phyloP scores from a whole-genome alignment of 2,329 filamentous ascomycete genomes.

The Apiospora phragmitis region DNA sequence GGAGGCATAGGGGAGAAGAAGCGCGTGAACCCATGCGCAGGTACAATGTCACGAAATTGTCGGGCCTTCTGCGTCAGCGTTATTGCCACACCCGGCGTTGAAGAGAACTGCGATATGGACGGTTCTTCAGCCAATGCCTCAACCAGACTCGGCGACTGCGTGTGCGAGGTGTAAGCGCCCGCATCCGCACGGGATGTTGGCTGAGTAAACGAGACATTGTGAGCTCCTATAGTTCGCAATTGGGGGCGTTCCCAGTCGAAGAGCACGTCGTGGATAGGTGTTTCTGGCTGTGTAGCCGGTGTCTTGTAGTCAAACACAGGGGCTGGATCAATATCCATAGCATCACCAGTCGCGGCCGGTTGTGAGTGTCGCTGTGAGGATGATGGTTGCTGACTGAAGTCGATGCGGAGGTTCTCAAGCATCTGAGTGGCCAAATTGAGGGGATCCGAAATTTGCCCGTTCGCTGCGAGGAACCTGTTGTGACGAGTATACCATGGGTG shows the following conservation, averaged over 20 bases:
- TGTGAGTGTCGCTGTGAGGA: slow-evolving; percentile 37
- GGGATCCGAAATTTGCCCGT: slow-evolving; percentile 76
- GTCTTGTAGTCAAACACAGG: slow-evolving; percentile 48
- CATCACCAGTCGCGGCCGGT: slow-evolving; percentile 44
- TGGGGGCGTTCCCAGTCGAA: slow-evolving; percentile 87
- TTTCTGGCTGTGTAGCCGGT: slow-evolving; percentile 84
- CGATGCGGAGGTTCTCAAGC: slow-evolving; percentile 87
- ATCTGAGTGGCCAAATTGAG: slow-evolving; percentile 89
- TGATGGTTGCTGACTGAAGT: slow-evolving; percentile 71
- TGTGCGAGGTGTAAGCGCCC: slow-evolving; percentile 36
- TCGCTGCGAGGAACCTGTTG: slow-evolving; percentile 73
- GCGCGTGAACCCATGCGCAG: slow-evolving; percentile 80
- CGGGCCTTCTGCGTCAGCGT: slow-evolving; percentile 87
- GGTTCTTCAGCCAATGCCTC: slow-evolving; percentile 82
- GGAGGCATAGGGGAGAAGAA: slow-evolving; percentile 86
- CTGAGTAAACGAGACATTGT: slow-evolving; percentile 50
- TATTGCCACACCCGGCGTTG: slow-evolving; percentile 74
- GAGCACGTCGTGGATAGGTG: slow-evolving; percentile 69
- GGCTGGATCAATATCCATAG: slow-evolving; percentile 69
- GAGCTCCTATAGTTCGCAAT: slow-evolving; percentile 51
- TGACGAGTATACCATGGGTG: slow-evolving; percentile 92
- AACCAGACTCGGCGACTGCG: slow-evolving; percentile 41
- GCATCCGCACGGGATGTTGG: slow-evolving; percentile 40
- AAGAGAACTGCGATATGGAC: slow-evolving; percentile 81
- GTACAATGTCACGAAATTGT: slow-evolving; percentile 87